Evolutionary conservation across 257 asterid species (phyloP).

Genomic region (Scutellaria minor): DNA sequence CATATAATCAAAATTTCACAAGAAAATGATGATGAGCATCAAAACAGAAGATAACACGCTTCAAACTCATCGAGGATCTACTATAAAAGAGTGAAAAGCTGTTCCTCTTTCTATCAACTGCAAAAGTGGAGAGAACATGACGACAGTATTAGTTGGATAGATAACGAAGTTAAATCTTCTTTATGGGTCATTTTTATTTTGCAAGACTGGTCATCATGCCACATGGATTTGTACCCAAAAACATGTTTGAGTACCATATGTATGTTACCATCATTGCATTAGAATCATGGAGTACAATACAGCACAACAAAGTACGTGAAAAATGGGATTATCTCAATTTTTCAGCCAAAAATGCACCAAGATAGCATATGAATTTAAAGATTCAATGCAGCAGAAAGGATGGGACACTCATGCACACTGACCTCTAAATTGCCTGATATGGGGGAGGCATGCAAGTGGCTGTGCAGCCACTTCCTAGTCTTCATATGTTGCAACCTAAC

Average conservation of each 20-base stretch:
- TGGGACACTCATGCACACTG: conserved; percentile 31
- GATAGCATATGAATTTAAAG: not conserved
- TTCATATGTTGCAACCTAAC: conserved; percentile 85
- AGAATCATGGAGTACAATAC: not conserved
- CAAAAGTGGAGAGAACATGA: not conserved
- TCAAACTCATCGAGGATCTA: not conserved
- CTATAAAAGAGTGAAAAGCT: not conserved
- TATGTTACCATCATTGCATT: not conserved
- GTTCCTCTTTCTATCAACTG: conserved; percentile 10
- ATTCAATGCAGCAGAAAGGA: conserved; percentile 8
- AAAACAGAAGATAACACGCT: not conserved
- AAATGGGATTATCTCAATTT: not conserved
- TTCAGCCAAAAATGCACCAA: conserved; percentile 3
- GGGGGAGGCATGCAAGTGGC: conserved; percentile 99
- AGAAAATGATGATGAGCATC: not conserved
- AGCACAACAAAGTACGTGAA: not conserved
- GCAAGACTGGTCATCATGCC: not conserved
- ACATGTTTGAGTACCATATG: conserved; percentile 2
- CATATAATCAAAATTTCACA: too few species aligned
- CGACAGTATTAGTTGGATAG: not conserved
- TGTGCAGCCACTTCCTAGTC: conserved; percentile 95
- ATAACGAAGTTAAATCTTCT: not conserved
- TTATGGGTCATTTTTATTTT: not conserved
- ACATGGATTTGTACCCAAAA: not conserved
- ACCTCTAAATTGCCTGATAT: conserved; percentile 97